A percentile compares a stretch with the other conserved stretches of the same genome.
Conservation (phyloP, 768 basidiomycete species). For the Thelephora aurantiotincta region DNA sequence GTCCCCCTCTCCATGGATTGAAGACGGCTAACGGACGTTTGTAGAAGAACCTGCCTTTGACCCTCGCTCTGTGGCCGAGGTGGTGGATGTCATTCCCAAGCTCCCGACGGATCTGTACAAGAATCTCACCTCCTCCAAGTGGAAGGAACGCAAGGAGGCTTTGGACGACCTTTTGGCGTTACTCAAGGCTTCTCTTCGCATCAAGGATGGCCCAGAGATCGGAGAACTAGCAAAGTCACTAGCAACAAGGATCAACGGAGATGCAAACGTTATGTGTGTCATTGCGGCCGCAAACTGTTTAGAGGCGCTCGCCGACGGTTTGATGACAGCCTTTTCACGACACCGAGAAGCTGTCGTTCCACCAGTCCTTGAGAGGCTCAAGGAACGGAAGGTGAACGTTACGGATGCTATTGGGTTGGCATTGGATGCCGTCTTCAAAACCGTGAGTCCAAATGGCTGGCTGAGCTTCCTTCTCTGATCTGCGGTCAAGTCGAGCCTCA, state of each 20-base stretch:
- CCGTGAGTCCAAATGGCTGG: slow-evolving; percentile 35
- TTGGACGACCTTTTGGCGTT: slow-evolving; percentile 70
- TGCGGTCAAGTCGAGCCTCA: slow-evolving; percentile 47
- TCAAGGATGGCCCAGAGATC: slow-evolving; percentile 70
- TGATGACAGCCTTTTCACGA: slow-evolving; percentile 60
- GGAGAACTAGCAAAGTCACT: slow-evolving; percentile 64
- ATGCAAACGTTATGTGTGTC: slow-evolving; percentile 94
- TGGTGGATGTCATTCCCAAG: slow-evolving; percentile 62
- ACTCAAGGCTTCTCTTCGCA: slow-evolving; percentile 54
- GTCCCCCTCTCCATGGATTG: slow-evolving; percentile 1
- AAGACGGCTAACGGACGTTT: slow-evolving; percentile 4
- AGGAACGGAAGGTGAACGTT: slow-evolving; percentile 87
- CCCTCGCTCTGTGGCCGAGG: slow-evolving; percentile 68
- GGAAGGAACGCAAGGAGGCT: slow-evolving; percentile 94
- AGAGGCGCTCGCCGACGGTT: slow-evolving; percentile 74
- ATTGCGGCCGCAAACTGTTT: slow-evolving; percentile 75
- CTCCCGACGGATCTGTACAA: slow-evolving; percentile 66
- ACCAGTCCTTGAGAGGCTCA: slow-evolving; percentile 75
- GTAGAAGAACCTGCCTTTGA: slow-evolving; percentile 47
- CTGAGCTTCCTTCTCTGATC: slow-evolving; percentile 3
- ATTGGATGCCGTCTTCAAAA: slow-evolving; percentile 76
- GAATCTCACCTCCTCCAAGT: slow-evolving; percentile 78
- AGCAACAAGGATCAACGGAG: slow-evolving; percentile 67
- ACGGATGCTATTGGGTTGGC: slow-evolving; percentile 81
- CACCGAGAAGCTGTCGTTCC: slow-evolving; percentile 61